These are phyloP conservation scores for Cercophora sp. DNA, from an alignment of 495 filamentous ascomycete genomes.

Conservation along the genomic window DNA sequence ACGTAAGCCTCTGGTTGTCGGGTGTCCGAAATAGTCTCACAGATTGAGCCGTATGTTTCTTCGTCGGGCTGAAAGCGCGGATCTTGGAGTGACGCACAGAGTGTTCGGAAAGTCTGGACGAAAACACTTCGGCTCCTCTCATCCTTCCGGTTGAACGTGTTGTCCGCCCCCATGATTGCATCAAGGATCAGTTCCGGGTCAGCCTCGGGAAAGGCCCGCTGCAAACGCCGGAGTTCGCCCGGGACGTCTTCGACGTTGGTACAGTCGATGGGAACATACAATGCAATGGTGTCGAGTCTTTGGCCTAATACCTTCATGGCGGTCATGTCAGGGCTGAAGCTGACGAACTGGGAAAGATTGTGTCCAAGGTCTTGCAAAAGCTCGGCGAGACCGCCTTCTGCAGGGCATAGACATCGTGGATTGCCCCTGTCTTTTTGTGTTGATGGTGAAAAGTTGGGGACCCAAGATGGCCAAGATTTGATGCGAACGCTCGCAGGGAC, in stretches of 20 bases:
- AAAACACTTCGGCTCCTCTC: neutral
- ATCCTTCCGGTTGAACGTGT: neutral
- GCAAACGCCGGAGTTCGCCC: neutral
- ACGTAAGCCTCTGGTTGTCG: no score
- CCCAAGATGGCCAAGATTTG: neutral
- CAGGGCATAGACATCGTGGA: neutral
- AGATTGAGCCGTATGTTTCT: neutral
- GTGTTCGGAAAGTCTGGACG: neutral
- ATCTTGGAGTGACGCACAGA: neutral
- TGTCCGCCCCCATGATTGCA: neutral
- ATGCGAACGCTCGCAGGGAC: neutral
- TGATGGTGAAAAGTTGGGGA: neutral
- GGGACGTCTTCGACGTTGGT: neutral
- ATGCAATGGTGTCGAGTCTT: neutral
- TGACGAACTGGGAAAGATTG: neutral
- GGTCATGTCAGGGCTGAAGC: neutral
- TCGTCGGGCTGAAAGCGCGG: neutral
- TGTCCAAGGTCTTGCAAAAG: neutral
- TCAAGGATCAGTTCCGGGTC: neutral
- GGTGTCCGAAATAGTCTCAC: no score
- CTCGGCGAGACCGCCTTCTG: neutral
- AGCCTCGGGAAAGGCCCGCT: neutral
- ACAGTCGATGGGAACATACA: neutral
- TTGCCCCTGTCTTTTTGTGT: neutral
- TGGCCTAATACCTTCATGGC: neutral